Conservation (phyloP, 306 rosid genomes). For the Echinosophora koreensis region DNA sequence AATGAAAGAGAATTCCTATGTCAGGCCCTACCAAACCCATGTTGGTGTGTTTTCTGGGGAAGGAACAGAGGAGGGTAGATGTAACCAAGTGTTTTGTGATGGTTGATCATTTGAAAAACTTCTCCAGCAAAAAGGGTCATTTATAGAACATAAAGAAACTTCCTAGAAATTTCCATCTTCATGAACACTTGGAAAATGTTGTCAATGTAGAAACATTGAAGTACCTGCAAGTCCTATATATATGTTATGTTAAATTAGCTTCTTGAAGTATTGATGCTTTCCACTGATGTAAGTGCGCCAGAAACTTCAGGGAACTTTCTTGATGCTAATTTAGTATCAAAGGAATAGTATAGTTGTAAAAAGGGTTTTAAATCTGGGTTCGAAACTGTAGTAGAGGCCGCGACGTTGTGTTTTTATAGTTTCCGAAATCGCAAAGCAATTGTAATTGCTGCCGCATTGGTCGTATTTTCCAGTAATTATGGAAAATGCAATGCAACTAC, state of each 20-base stretch:
- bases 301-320: slow-evolving; percentile 56
- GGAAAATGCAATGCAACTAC: too few species aligned
- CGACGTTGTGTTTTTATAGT: too few species aligned
- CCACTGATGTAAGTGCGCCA: background rate
- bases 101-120: slow-evolving; percentile 46
- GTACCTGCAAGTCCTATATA: slow-evolving; percentile 41
- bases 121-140: slow-evolving; percentile 29
- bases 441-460: too few species aligned
- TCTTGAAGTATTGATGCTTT: slow-evolving; percentile 27
- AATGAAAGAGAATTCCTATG: slow-evolving; percentile 43
- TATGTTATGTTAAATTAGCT: background rate
- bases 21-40: slow-evolving; percentile 43
- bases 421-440: too few species aligned
- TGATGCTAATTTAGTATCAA: slow-evolving; percentile 16
- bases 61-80: background rate
- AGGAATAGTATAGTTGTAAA: slow-evolving; percentile 7
- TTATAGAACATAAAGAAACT: slow-evolving; percentile 46
- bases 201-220: slow-evolving; percentile 1
- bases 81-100: slow-evolving; percentile 18
- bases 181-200: slow-evolving; percentile 33
- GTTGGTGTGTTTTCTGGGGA: background rate
- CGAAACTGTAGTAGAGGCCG: too few species aligned
- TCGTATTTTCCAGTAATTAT: too few species aligned
- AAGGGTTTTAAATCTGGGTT: too few species aligned
- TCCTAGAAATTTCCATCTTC: slow-evolving; percentile 54